phyloP scores from a whole-genome alignment of 2,329 filamentous ascomycete genomes.

The Claviceps cyperi region DNA sequence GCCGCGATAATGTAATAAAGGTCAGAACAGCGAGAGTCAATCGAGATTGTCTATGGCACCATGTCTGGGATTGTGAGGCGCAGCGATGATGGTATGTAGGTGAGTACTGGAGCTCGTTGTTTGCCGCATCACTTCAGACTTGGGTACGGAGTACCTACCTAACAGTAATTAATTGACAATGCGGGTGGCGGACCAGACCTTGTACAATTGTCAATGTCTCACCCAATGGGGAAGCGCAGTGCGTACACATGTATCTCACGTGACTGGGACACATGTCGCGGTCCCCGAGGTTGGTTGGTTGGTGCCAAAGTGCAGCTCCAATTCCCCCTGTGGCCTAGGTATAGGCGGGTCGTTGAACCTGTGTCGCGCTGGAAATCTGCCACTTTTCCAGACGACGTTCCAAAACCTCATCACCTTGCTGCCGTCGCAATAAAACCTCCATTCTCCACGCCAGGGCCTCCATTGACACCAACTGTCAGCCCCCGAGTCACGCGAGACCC shows the following conservation, averaged over 20 bases:
- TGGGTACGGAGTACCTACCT: neutral
- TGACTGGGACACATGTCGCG: neutral
- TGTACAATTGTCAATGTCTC: neutral
- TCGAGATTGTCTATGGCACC: neutral
- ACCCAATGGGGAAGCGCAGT: neutral
- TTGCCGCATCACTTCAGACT: neutral
- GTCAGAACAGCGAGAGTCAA: neutral
- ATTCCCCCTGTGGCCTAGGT: slow-evolving; percentile 2
- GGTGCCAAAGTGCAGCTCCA: neutral
- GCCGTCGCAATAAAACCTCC: slow-evolving; percentile 25
- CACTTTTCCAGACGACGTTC: slow-evolving; percentile 31
- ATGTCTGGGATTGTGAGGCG: neutral
- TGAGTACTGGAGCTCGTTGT: neutral
- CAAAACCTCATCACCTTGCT: slow-evolving; percentile 25
- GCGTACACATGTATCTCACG: neutral
- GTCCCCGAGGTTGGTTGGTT: neutral
- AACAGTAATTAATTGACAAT: neutral
- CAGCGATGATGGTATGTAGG: neutral
- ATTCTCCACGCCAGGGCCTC: slow-evolving; percentile 25
- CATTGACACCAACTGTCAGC: slow-evolving; percentile 30
- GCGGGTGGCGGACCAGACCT: neutral
- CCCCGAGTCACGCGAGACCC: slow-evolving; percentile 19
- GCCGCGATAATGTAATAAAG: neutral
- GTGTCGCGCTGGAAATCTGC: slow-evolving; percentile 24
- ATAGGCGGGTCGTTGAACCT: slow-evolving; percentile 5